These are phyloP conservation scores for Ilex asprella DNA, from an alignment of 257 asterid species.

Conservation along the genomic window DNA sequence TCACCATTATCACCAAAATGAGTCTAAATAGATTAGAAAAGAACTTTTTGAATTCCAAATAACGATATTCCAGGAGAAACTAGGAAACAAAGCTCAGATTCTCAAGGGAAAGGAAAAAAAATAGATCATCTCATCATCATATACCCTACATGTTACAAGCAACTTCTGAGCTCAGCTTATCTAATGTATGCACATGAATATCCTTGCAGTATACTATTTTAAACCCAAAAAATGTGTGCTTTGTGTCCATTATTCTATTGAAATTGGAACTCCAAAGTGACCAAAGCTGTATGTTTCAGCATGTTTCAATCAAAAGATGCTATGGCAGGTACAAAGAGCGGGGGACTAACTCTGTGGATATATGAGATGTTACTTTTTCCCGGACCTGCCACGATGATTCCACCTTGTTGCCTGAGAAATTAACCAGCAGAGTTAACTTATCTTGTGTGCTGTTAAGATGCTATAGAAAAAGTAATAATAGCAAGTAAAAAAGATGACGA, in stretches of 20 bases:
- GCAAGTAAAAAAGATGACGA: no score
- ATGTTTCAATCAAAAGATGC: background rate
- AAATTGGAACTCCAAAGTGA: background rate
- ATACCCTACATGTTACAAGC: no score
- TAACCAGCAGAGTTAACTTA: conserved; percentile 4
- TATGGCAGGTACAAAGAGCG: background rate
- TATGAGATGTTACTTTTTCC: conserved; percentile 72
- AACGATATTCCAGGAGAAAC: background rate
- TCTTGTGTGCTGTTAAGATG: background rate
- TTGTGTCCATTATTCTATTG: no score
- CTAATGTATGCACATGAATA: no score
- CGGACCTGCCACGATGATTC: conserved; percentile 91
- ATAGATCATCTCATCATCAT: no score
- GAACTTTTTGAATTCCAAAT: background rate
- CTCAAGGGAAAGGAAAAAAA: background rate
- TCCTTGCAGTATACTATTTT: no score
- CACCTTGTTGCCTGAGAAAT: conserved; percentile 86
- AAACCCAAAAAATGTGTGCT: no score
- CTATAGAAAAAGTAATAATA: no score
- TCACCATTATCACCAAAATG: no score
- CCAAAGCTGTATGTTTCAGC: background rate
- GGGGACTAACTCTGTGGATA: conserved; percentile 65
- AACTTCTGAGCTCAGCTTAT: no score
- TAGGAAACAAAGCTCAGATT: background rate
- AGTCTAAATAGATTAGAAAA: background rate